Evolutionary conservation across 2,329 filamentous ascomycete species (phyloP).

Genomic region (Metarhizium humberi): DNA sequence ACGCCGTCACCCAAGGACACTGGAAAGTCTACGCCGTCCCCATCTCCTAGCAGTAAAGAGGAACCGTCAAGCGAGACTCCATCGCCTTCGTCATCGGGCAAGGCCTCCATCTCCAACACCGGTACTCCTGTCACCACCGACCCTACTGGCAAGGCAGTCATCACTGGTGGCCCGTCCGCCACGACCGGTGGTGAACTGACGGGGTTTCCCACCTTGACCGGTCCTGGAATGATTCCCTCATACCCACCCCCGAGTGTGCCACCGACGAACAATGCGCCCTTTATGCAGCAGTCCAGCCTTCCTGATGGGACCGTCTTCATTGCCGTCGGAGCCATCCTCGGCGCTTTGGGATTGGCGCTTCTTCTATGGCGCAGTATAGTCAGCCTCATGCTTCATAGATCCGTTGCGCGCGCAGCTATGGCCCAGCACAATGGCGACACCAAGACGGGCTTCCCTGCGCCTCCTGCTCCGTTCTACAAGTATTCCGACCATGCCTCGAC

Average conservation of each 20-base stretch:
- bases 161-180: slow-evolving; percentile 11
- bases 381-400: slow-evolving; percentile 85
- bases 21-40: slow-evolving; percentile 3
- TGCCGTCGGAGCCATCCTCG: slow-evolving; percentile 79
- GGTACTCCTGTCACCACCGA: neutral
- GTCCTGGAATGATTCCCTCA: slow-evolving; percentile 32
- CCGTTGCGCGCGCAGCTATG: slow-evolving; percentile 76
- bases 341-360: slow-evolving; percentile 71
- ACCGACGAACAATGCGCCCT: slow-evolving; percentile 75
- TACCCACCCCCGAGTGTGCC: slow-evolving; percentile 71
- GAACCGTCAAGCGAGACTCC: neutral
- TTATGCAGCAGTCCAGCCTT: slow-evolving; percentile 76
- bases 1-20: slow-evolving; percentile 1
- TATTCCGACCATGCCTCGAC: slow-evolving; percentile 50
- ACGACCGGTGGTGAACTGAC: slow-evolving; percentile 16
- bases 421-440: slow-evolving; percentile 60
- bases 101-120: slow-evolving; percentile 14
- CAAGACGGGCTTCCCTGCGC: slow-evolving; percentile 55
- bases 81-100: neutral
- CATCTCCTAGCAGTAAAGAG: neutral
- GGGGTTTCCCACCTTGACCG: slow-evolving; percentile 33
- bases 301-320: slow-evolving; percentile 97
- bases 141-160: slow-evolving; percentile 9
- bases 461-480: slow-evolving; percentile 54
- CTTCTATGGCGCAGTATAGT: slow-evolving; percentile 82